These are phyloP conservation scores for Kwoniella sp. DNA, from an alignment of 768 basidiomycete species.

Conservation along the genomic window DNA sequence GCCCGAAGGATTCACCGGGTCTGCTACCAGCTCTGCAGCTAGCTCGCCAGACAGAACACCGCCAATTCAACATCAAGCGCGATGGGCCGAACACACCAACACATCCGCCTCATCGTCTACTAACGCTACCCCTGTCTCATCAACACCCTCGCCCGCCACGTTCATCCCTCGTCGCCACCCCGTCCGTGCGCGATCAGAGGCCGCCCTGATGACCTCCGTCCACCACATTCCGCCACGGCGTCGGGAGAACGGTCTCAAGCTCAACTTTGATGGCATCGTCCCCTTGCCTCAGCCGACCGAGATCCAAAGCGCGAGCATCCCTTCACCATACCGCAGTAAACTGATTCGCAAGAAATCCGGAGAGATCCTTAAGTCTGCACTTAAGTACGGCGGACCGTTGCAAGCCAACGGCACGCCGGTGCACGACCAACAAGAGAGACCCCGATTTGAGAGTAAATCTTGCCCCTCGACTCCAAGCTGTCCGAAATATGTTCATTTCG, in stretches of 20 bases:
- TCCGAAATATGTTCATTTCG: slow-evolving; percentile 88
- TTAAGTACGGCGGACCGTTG: slow-evolving; percentile 68
- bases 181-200: slow-evolving; percentile 28
- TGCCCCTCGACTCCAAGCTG: slow-evolving; percentile 76
- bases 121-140: neutral
- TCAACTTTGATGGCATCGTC: slow-evolving; percentile 51
- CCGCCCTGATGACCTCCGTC: slow-evolving; percentile 25
- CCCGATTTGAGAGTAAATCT: slow-evolving; percentile 60
- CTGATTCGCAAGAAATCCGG: slow-evolving; percentile 90
- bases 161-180: slow-evolving; percentile 29
- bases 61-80: slow-evolving; percentile 1
- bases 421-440: slow-evolving; percentile 5
- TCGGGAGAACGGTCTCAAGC: slow-evolving; percentile 53
- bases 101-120: slow-evolving; percentile 12
- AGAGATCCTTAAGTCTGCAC: slow-evolving; percentile 85
- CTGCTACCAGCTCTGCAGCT: slow-evolving; percentile 28
- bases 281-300: slow-evolving; percentile 24
- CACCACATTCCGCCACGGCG: slow-evolving; percentile 22
- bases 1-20: slow-evolving; percentile 31
- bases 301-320: slow-evolving; percentile 32
- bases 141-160: slow-evolving; percentile 28
- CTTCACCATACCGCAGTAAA: slow-evolving; percentile 48
- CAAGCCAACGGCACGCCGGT: slow-evolving; percentile 60
- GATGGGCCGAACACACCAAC: slow-evolving; percentile 10
- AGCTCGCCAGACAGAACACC: slow-evolving; percentile 37